phyloP scores from a whole-genome alignment of 2,329 filamentous ascomycete species.

The Zymoseptoria crescenta region DNA sequence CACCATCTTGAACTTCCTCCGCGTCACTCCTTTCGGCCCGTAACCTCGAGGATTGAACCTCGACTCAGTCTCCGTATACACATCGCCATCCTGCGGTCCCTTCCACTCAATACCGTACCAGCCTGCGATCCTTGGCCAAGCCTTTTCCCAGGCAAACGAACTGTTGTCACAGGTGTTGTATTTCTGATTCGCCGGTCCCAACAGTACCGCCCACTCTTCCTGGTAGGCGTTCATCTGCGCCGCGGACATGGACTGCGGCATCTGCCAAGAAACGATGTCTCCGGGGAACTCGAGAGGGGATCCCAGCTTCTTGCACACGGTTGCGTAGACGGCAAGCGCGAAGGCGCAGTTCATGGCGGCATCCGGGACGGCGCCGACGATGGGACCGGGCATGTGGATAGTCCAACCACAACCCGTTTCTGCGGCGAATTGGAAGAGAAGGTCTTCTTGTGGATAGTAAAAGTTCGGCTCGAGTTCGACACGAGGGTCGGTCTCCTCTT shows the following conservation, averaged over 20 bases:
- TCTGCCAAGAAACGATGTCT: constrained; percentile 41
- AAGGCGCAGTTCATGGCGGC: constrained; percentile 45
- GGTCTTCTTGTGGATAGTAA: constrained; percentile 49
- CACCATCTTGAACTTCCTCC: constrained; percentile 19
- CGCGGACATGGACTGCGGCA: constrained; percentile 34
- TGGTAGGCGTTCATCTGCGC: constrained; percentile 44
- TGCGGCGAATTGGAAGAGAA: constrained; percentile 37
- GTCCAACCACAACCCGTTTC: constrained; percentile 36
- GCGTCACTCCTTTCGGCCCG: constrained; percentile 22
- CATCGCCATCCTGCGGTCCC: constrained; percentile 20
- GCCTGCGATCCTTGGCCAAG: constrained; percentile 41
- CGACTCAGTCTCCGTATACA: constrained; percentile 20
- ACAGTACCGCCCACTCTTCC: constrained; percentile 44
- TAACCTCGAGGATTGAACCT: constrained; percentile 23
- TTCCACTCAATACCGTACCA: constrained; percentile 36
- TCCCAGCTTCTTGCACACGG: constrained; percentile 37
- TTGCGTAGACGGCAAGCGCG: constrained; percentile 44
- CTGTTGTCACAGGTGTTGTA: constrained; percentile 45
- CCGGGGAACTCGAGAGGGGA: constrained; percentile 39
- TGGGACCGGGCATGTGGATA: constrained; percentile 41
- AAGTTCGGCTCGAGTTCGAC: constrained; percentile 44
- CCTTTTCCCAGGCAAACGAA: constrained; percentile 42
- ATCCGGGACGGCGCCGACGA: constrained; percentile 44
- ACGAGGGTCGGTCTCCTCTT: constrained; percentile 42
- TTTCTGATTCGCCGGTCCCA: constrained; percentile 35